Conservation (phyloP, 2,329 filamentous ascomycete genomes). For the Beauveria caledonica region DNA sequence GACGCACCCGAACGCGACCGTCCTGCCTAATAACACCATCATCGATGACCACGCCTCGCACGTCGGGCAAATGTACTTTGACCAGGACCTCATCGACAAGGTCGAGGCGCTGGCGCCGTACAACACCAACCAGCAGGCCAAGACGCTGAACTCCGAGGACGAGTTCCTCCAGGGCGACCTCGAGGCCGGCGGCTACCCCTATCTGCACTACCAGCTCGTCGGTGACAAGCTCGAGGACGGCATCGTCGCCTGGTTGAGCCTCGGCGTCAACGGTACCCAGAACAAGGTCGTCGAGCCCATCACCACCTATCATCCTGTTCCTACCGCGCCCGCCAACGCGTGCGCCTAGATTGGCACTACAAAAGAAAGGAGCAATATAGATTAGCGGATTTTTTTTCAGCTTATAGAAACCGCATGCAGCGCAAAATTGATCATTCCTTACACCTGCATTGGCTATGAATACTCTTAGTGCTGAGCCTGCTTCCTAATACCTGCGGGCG, state of each 20-base stretch:
- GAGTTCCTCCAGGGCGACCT: slow-evolving; percentile 36
- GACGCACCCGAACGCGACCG: slow-evolving; percentile 23
- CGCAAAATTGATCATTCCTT: not conserved
- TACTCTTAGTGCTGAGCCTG: too few species aligned
- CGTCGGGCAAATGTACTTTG: slow-evolving; percentile 56
- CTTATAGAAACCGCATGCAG: not conserved
- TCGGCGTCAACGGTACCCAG: slow-evolving; percentile 34
- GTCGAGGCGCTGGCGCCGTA: slow-evolving; percentile 42
- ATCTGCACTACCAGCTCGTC: slow-evolving; percentile 49
- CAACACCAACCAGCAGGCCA: slow-evolving; percentile 30
- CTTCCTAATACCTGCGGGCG: too few species aligned
- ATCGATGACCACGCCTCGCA: slow-evolving; percentile 42
- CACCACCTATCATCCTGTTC: slow-evolving; percentile 7
- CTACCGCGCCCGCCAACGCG: not conserved
- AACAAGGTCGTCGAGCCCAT: not conserved
- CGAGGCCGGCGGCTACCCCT: slow-evolving; percentile 45
- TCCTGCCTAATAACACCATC: slow-evolving; percentile 43
- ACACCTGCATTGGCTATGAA: not conserved
- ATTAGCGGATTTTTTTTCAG: not conserved
- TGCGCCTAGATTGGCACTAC: not conserved
- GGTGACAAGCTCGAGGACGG: slow-evolving; percentile 44
- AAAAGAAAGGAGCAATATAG: not conserved
- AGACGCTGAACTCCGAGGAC: slow-evolving; percentile 44
- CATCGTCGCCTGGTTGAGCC: slow-evolving; percentile 44
- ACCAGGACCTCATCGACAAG: slow-evolving; percentile 42